A percentile compares a stretch with the other conserved stretches of the same genome.
These are phyloP conservation scores for Ceratocystis alfenasii DNA, from an alignment of 2,329 filamentous ascomycete genomes.

Conservation along the genomic window DNA sequence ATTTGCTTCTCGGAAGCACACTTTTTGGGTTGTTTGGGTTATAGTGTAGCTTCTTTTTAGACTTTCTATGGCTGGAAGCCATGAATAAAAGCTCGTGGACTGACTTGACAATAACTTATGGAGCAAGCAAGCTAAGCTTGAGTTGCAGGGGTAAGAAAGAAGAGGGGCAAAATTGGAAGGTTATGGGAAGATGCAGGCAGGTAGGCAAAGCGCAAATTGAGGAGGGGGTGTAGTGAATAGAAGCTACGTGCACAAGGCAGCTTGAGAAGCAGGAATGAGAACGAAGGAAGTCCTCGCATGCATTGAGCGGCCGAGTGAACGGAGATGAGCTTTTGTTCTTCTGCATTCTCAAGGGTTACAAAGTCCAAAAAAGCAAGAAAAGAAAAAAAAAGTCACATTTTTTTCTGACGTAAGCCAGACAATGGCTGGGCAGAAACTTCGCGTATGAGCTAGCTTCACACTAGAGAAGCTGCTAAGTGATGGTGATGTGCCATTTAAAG, in stretches of 20 bases:
- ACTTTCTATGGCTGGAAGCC: background rate
- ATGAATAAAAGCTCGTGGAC: background rate
- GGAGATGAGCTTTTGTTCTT: slow-evolving; percentile 1
- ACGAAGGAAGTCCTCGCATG: slow-evolving; percentile 10
- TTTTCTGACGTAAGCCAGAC: background rate
- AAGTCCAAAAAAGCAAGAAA: background rate
- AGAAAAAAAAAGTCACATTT: background rate
- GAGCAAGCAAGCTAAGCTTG: background rate
- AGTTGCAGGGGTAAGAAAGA: background rate
- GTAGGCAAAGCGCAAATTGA: slow-evolving; percentile 3
- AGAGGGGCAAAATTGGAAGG: slow-evolving; percentile 8
- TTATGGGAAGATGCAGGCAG: slow-evolving; percentile 1
- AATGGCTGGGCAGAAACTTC: background rate
- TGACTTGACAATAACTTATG: background rate
- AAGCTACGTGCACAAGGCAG: slow-evolving; percentile 1
- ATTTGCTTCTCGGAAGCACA: background rate
- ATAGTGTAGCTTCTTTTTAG: background rate
- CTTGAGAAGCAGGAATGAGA: slow-evolving; percentile 1
- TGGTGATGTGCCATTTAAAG: background rate
- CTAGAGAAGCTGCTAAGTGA: background rate
- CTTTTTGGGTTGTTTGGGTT: background rate
- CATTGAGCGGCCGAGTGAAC: slow-evolving; percentile 10
- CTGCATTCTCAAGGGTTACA: slow-evolving; percentile 4
- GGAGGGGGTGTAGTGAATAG: slow-evolving; percentile 5
- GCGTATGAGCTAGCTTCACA: background rate